Evolutionary conservation across 192 early-diverging fungal genomes (phyloP).

Genomic region (Phycomyces blakesleeanus): DNA sequence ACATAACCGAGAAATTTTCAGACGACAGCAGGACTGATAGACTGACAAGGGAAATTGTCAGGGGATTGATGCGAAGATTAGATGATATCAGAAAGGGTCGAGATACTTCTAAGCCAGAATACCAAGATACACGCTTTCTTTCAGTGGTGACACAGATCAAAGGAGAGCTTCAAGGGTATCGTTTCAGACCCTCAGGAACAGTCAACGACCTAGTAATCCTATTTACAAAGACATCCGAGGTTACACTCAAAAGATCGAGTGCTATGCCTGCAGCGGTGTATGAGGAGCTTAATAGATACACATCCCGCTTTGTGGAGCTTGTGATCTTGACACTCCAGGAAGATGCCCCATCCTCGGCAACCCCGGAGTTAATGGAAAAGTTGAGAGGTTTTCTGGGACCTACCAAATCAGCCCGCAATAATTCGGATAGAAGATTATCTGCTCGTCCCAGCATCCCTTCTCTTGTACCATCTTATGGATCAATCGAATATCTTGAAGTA

Average conservation of each 20-base stretch:
- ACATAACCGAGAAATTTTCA: conserved; percentile 24
- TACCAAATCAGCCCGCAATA: conserved; percentile 11
- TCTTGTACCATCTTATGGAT: conserved; percentile 18
- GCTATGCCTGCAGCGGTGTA: conserved; percentile 33
- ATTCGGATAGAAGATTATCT: not conserved
- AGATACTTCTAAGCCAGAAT: conserved; percentile 38
- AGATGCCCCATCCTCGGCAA: conserved; percentile 23
- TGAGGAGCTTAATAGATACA: conserved; percentile 35
- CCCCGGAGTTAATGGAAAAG: conserved; percentile 21
- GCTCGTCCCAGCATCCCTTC: conserved; percentile 6
- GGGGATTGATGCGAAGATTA: conserved; percentile 36
- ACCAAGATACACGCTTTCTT: conserved; percentile 43
- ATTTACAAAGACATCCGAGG: conserved; percentile 42
- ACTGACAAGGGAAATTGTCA: conserved; percentile 43
- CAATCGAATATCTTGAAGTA: conserved; percentile 31
- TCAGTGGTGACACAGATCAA: conserved; percentile 21
- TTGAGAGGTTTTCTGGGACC: conserved; percentile 7
- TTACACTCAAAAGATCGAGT: conserved; percentile 22
- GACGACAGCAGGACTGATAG: conserved; percentile 32
- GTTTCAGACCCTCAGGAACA: conserved; percentile 33
- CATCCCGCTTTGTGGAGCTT: conserved; percentile 37
- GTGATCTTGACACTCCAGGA: conserved; percentile 38
- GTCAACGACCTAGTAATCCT: conserved; percentile 41
- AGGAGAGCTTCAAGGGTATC: conserved; percentile 10
- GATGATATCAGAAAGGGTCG: conserved; percentile 45